Conservation (phyloP, 2,329 filamentous ascomycete species). For the Diaporthe sp. region DNA sequence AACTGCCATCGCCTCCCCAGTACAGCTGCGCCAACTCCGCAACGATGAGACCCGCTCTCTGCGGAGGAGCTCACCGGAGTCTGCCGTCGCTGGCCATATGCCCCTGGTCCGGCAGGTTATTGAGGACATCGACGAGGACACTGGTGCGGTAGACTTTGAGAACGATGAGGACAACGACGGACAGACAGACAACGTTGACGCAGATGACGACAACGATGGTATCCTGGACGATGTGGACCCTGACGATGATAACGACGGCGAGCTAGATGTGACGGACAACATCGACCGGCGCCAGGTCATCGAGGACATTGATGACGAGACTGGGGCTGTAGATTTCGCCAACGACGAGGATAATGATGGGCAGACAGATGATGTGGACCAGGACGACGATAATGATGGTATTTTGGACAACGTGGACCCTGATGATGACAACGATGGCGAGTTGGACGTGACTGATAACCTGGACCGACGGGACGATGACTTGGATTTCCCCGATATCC, state of each 20-base stretch:
- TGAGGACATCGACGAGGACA: background rate
- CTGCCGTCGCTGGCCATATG: background rate
- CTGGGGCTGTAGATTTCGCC: background rate
- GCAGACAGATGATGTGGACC: background rate
- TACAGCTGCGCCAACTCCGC: conserved; percentile 1
- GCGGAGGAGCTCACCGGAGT: background rate
- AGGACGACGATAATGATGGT: background rate
- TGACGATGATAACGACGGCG: conserved; percentile 6
- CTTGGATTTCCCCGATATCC: background rate
- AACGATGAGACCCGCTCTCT: conserved; percentile 6
- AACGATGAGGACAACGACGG: conserved; percentile 14
- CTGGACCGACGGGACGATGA: background rate
- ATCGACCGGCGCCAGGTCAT: background rate
- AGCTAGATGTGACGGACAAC: background rate
- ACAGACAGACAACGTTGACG: background rate
- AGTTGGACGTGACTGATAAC: conserved; percentile 1
- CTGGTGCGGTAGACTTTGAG: background rate
- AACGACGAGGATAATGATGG: conserved; percentile 3
- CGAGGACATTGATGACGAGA: background rate
- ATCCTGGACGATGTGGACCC: background rate
- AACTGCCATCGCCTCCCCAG: conserved; percentile 9
- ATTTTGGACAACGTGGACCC: background rate
- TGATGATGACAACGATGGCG: conserved; percentile 8
- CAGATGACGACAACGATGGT: background rate
- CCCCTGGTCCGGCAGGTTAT: background rate